A percentile compares a stretch with the other conserved stretches of the same genome.
Conservation (phyloP, 257 asterid species). For the Leptodermis oblonga region DNA sequence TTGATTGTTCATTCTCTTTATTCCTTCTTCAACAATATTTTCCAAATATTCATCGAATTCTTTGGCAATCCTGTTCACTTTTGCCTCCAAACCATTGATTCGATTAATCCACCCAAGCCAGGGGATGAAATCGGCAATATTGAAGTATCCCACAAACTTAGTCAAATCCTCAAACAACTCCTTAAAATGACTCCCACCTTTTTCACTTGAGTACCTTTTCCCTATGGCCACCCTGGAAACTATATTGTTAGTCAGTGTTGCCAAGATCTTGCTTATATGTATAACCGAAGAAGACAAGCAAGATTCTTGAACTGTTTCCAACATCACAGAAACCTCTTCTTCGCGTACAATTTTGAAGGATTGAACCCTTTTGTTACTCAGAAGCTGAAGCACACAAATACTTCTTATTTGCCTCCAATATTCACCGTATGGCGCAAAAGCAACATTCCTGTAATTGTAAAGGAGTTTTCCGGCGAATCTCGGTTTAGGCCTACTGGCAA, state of each 20-base stretch:
- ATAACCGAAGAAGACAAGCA: neutral
- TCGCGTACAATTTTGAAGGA: neutral
- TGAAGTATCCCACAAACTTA: neutral
- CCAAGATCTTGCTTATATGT: neutral
- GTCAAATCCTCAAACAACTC: neutral
- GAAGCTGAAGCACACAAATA: conserved; percentile 9
- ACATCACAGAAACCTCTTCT: neutral
- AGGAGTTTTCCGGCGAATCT: neutral
- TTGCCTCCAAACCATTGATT: neutral
- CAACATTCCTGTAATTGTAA: neutral
- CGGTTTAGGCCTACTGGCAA: conserved; percentile 1
- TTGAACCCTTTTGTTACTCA: neutral
- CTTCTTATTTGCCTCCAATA: conserved; percentile 13
- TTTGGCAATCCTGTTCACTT: neutral
- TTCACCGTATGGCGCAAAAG: neutral
- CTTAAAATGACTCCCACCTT: neutral
- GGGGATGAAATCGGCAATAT: neutral
- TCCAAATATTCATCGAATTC: neutral
- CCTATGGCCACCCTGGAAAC: conserved; percentile 8
- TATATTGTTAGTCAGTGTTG: conserved; percentile 1
- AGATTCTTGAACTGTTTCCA: neutral
- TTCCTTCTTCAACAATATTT: conserved; percentile 1
- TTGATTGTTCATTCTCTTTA: neutral
- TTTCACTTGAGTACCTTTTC: conserved; percentile 3
- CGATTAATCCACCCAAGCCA: neutral